Base-by-base conservation (phyloP, 2,329 filamentous ascomycete genomes). In the Diaporthe sp. region DNA sequence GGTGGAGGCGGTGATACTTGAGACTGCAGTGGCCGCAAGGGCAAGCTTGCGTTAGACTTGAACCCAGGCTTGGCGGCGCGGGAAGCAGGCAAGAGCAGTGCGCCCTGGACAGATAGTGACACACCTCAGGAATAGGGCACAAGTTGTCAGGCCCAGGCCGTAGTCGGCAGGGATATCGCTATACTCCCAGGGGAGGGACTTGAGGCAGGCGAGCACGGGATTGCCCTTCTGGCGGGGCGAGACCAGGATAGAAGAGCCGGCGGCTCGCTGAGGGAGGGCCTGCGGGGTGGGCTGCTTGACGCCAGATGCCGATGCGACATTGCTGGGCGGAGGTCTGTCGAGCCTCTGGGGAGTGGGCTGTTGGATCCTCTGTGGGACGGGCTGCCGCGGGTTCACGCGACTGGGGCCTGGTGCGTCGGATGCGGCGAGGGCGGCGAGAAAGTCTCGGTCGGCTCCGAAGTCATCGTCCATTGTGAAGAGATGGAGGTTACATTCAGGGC, bases 101-200 rank as follows among this genome's bases (percentile, higher is more conserved):
- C 42, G 7, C 4, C 7, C 4, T 9, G 17, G 25, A 17, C 17
- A 4, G 30, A 17, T 6, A 7, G 40, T 19, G 10, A 76, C 78
- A 55, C 64, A 87, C 87, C 87, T 97, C 55, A 99, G 87, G 82
- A 98, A 99, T 7, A 99, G 88, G 0, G 95, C 96, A 80, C 96
- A 98, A 9, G 96, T 97, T 0, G 95, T 97, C 55, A 90, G 82
- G 0, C 97, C 96, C 33, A 98, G 87, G 12, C 96, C 93, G 82
- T 97, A 99, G 85, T 99, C 97, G 42, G 96, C 95, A 1, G 94
- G 93, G n/a, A 98, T 98, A 80, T 98, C 96, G 76, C 95, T 96
- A 83, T 98, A 98, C 84, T 99, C 97, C 97, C 97, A 99, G 0
- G 95, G 91, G 74, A 97, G 88, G 1, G 93, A 92, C 75, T 93